Evolutionary conservation across 192 early-diverging fungal species (phyloP).

Genomic region (Mortierella claussenii): DNA sequence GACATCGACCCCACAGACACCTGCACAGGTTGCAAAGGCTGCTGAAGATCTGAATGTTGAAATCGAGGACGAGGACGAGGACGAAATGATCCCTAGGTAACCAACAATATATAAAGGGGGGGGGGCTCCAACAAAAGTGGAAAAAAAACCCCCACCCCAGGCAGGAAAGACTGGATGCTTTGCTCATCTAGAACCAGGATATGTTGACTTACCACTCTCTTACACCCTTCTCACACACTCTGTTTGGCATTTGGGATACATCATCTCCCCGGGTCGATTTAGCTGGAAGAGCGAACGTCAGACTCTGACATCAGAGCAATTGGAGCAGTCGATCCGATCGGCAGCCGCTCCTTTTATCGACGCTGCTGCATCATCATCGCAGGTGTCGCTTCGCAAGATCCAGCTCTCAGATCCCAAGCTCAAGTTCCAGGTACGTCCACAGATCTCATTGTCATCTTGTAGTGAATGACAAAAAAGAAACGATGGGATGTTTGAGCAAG

Average conservation of each 20-base stretch:
- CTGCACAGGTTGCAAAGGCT: conserved; percentile 2
- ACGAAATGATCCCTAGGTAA: conserved; percentile 27
- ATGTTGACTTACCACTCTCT: neutral
- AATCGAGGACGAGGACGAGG: conserved; percentile 35
- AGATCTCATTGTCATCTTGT: too few relatives aligned
- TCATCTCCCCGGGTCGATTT: too few relatives aligned
- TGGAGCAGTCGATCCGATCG: conserved; percentile 37
- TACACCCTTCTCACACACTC: neutral
- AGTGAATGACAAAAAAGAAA: too few relatives aligned
- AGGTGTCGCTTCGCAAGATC: conserved; percentile 16
- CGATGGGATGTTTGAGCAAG: too few relatives aligned
- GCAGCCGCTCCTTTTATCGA: conserved; percentile 35
- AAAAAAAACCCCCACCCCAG: neutral
- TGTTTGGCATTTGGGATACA: neutral
- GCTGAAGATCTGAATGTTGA: conserved; percentile 36
- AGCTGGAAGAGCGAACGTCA: conserved; percentile 47
- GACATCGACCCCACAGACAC: conserved; percentile 1
- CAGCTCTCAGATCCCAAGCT: conserved; percentile 17
- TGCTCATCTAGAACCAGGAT: neutral
- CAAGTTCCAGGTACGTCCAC: too few relatives aligned
- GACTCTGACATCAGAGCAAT: conserved; percentile 22
- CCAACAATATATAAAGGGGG: too few relatives aligned
- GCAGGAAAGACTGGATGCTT: neutral
- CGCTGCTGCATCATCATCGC: conserved; percentile 8
- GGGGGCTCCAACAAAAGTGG: too few relatives aligned